Evolutionary conservation across 2,329 filamentous ascomycete genomes (phyloP), one percentile per base, ranked within the genome.

Genomic region (Pyricularia sp.): DNA sequence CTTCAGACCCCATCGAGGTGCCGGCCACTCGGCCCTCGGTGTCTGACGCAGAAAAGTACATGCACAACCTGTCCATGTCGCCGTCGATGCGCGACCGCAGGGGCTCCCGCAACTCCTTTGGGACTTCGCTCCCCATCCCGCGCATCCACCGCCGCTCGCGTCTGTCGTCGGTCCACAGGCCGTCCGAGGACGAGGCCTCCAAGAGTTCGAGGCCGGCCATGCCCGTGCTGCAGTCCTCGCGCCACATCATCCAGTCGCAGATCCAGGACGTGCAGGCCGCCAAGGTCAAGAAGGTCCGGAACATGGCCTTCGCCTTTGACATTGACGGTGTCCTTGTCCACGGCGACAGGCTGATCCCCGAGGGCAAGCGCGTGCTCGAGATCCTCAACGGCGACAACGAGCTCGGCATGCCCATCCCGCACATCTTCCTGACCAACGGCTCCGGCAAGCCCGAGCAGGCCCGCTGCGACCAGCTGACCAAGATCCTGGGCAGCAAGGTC

Each of bases 261-360:
- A 79, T 90, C 24, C 88, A 91, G 76, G 84, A 87, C 68, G 78
- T 90, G 68, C 80, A 83, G 69, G 75, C 81, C 65, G 82, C 87
- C 70, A 89, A 88, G 78, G 88, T 89, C 19, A 77, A 77, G 33
- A 82, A 82, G 66, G 88, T 87, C 66, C 91, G 91, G 81, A 87
- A 91, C 78, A 90, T 91, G 87, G 87, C 87, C 7, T 92, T 92
- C 69, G 89, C 87, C 71, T 93, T 92, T 68, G 89, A 92, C 75
- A 88, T 89, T 66, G 89, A 91, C 70, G 88, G 88, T 78, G 88
- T 91, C 66, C 80, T 91, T 28, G 88, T 90, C 65, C 88, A 90
- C 75, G 87, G 87, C 71, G 87, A 88, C 75, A 80, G 87, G 66
- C 77, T 88, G 66, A 90, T 90, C 68, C 85, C 86, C 57, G 83